Percentiles rank a stretch among this genome's conserved stretches.
Evolutionary conservation across 78 protist species (phyloP).

Genomic region (Dictyostelium citrinum): DNA sequence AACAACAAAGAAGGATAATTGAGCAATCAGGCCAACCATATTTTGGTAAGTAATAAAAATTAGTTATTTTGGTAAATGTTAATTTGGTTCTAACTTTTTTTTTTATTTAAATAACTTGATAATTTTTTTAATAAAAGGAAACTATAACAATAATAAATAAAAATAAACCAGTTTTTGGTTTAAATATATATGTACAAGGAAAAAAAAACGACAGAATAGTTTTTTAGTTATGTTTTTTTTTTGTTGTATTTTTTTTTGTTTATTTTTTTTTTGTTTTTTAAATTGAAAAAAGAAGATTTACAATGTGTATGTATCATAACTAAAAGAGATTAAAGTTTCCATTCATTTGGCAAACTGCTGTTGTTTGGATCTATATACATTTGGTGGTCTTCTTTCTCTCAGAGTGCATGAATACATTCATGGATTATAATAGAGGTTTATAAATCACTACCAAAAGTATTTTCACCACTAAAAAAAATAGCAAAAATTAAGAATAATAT

Average conservation of each 20-base stretch:
- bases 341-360: neutral
- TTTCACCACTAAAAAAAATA: neutral
- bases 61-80: too few species aligned
- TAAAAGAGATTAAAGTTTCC: neutral
- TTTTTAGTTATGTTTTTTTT: neutral
- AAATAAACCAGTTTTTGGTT: neutral
- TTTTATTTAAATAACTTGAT: too few species aligned
- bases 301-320: neutral
- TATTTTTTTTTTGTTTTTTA: neutral
- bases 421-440: neutral
- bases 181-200: neutral
- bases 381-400: neutral
- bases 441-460: constrained; percentile 6
- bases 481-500: constrained; percentile 61
- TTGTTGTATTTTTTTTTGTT: neutral
- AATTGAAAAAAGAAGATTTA: neutral
- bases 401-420: neutral
- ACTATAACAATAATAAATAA: neutral
- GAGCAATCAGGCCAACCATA: neutral
- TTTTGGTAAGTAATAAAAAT: neutral
- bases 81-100: too few species aligned
- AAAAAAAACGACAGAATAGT: neutral
- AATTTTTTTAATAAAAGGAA: neutral
- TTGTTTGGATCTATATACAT: neutral
- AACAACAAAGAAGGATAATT: neutral